Conservation (phyloP, 176 grass and related monocot genomes). For the Oryza coarctata region DNA sequence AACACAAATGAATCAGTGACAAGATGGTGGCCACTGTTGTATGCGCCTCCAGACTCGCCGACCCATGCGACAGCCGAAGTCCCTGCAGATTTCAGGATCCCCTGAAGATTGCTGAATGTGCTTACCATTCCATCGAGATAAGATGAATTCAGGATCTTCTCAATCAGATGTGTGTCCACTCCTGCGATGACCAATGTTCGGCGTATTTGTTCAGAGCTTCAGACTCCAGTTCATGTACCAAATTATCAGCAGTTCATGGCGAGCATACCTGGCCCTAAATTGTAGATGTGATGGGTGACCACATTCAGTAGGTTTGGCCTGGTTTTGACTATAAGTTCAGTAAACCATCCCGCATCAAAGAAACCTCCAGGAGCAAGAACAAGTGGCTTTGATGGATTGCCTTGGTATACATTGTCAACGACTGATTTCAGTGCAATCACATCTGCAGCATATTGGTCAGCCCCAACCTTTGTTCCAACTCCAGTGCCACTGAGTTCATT, state of each 20-base stretch:
- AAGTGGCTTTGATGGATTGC: slow-evolving; percentile 54
- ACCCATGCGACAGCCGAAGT: slow-evolving; percentile 73
- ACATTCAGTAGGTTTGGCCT: slow-evolving; percentile 64
- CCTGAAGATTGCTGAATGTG: slow-evolving; percentile 62
- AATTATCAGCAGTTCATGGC: neutral
- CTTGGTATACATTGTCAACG: slow-evolving; percentile 42
- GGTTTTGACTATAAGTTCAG: slow-evolving; percentile 58
- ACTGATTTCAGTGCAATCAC: slow-evolving; percentile 58
- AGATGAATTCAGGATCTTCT: slow-evolving; percentile 73
- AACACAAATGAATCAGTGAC: slow-evolving; percentile 87
- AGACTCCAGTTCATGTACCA: neutral
- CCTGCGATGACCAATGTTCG: slow-evolving; percentile 29
- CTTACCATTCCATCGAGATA: slow-evolving; percentile 54
- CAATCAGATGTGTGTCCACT: slow-evolving; percentile 60
- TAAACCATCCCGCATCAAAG: slow-evolving; percentile 69
- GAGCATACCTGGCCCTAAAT: slow-evolving; percentile 69
- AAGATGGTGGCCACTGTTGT: slow-evolving; percentile 90
- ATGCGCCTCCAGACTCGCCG: slow-evolving; percentile 85
- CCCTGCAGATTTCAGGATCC: slow-evolving; percentile 48
- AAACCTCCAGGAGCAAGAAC: slow-evolving; percentile 87
- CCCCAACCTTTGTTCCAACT: slow-evolving; percentile 57
- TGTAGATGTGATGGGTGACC: slow-evolving; percentile 92
- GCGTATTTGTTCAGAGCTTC: neutral
- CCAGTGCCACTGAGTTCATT: slow-evolving; percentile 83
- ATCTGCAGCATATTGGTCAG: slow-evolving; percentile 65